phyloP scores from a whole-genome alignment of 2,329 filamentous ascomycete genomes.

The Aspergillus melleus region DNA sequence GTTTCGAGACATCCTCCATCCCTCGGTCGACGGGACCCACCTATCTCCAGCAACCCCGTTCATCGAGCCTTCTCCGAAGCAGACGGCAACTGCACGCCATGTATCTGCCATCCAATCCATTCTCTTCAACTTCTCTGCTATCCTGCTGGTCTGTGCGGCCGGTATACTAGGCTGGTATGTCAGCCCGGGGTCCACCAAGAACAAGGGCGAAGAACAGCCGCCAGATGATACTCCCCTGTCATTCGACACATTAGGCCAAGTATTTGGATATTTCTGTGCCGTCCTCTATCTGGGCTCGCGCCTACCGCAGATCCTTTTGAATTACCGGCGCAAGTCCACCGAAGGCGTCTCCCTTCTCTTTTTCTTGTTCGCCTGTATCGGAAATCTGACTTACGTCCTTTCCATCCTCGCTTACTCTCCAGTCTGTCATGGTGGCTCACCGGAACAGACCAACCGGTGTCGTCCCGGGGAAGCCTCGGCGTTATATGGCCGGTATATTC shows the following conservation, averaged over 20 bases:
- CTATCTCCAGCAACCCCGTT: constrained; percentile 83
- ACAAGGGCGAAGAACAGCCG: constrained; percentile 36
- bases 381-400: constrained; percentile 89
- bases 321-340: constrained; percentile 87
- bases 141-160: constrained; percentile 79
- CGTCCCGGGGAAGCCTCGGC: constrained; percentile 61
- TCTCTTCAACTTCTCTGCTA: constrained; percentile 71
- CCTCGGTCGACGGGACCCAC: constrained; percentile 63
- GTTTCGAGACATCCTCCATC: constrained; percentile 49
- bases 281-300: constrained; percentile 85
- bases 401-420: constrained; percentile 90
- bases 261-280: constrained; percentile 93
- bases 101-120: constrained; percentile 49
- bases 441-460: constrained; percentile 50
- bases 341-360: constrained; percentile 93
- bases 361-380: constrained; percentile 93
- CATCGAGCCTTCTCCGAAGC: constrained; percentile 49
- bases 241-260: constrained; percentile 77
- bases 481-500: constrained; percentile 78
- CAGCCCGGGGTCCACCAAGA: constrained; percentile 48
- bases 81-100: constrained; percentile 26
- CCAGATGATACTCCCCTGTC: constrained; percentile 43
- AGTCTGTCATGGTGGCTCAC: constrained; percentile 49
- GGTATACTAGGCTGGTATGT: constrained; percentile 87
- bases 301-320: constrained; percentile 85